These are phyloP conservation scores for Piper longum DNA, from an alignment of 164 flowering plant species.

Conservation along the genomic window DNA sequence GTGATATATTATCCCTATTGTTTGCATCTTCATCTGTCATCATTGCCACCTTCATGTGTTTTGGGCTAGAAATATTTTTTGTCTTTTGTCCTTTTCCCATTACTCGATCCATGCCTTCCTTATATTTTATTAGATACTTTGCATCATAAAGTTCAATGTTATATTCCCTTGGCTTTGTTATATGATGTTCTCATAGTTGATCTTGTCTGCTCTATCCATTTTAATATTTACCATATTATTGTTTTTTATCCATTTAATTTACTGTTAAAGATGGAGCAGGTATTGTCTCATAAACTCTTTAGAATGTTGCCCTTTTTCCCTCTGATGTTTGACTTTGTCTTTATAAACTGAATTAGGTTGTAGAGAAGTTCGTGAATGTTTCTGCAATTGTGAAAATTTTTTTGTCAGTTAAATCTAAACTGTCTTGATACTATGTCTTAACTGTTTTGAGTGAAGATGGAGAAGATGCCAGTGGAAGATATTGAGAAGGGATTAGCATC, in stretches of 20 bases:
- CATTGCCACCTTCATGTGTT: background rate
- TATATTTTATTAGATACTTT: no score
- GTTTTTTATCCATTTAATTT: no score
- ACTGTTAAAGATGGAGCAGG: background rate
- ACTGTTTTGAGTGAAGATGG: constrained; percentile 35
- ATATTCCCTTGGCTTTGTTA: background rate
- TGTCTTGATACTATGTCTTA: background rate
- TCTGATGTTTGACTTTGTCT: no score
- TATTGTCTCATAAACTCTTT: background rate
- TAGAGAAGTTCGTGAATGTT: no score
- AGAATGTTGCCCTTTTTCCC: no score
- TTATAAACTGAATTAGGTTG: no score
- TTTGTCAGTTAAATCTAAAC: background rate
- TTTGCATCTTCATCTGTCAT: background rate
- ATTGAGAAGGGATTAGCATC: constrained; percentile 50
- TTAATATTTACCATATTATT: background rate
- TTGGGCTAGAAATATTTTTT: no score
- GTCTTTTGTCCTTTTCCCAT: no score
- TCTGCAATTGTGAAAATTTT: no score
- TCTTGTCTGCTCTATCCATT: background rate
- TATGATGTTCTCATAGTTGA: background rate
- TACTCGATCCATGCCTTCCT: background rate
- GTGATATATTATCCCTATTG: background rate
- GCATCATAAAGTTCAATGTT: no score
- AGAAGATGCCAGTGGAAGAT: constrained; percentile 67